phyloP scores from a whole-genome alignment of 441 rosid genomes.

The Breynia disticha region DNA sequence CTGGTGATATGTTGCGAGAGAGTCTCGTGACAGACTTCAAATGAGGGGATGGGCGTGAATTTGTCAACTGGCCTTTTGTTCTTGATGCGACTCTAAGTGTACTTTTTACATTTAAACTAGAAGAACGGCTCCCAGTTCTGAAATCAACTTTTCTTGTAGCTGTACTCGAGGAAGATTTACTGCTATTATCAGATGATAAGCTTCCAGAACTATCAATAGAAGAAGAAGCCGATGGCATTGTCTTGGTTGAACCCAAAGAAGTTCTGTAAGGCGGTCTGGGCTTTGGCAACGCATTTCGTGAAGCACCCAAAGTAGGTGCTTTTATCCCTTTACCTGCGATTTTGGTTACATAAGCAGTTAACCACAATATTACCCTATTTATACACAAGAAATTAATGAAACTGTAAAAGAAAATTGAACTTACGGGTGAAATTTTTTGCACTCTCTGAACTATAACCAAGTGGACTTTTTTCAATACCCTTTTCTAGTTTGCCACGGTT shows the following conservation, averaged over 20 bases:
- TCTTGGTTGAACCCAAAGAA: conserved; percentile 36
- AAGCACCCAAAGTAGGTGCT: conserved; percentile 23
- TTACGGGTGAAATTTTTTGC: conserved; percentile 32
- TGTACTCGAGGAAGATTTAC: conserved; percentile 30
- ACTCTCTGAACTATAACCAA: conserved; percentile 23
- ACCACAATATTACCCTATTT: conserved; percentile 1
- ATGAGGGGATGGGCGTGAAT: conserved; percentile 30
- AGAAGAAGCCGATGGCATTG: conserved; percentile 52
- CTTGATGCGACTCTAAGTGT: conserved; percentile 24
- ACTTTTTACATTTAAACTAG: conserved; percentile 22
- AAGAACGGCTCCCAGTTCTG: conserved; percentile 25
- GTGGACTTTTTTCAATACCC: conserved; percentile 27
- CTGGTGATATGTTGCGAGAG: conserved; percentile 47
- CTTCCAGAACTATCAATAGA: conserved; percentile 57
- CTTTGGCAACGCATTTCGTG: conserved; percentile 36
- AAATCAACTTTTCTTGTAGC: conserved; percentile 28
- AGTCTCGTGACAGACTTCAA: conserved; percentile 37
- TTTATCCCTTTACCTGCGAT: conserved; percentile 50
- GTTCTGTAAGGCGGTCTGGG: conserved; percentile 36
- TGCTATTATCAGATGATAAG: conserved; percentile 36
- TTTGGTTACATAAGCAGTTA: conserved; percentile 11
- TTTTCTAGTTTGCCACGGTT: conserved; percentile 47
- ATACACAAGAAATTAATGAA: neutral
- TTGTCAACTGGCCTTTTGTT: conserved; percentile 31
- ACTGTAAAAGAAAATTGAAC: neutral